Percentiles rank a stretch among this genome's conserved stretches.
phyloP scores from a whole-genome alignment of 2,329 filamentous ascomycete species.

The Ramichloridium luteum region DNA sequence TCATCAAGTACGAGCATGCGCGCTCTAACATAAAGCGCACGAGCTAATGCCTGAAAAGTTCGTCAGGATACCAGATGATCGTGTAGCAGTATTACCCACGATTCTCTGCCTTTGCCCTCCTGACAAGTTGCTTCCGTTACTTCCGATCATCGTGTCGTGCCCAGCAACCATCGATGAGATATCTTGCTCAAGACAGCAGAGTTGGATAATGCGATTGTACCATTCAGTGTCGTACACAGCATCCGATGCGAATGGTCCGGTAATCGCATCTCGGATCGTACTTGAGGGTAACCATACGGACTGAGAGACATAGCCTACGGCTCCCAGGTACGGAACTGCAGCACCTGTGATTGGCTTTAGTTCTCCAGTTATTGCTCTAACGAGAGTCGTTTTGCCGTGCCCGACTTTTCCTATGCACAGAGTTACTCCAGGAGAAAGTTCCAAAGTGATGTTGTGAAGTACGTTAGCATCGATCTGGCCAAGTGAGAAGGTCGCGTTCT shows the following conservation, averaged over 20 bases:
- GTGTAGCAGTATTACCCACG: not conserved
- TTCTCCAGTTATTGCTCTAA: not conserved
- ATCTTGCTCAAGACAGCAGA: not conserved
- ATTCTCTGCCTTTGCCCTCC: not conserved
- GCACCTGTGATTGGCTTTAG: not conserved
- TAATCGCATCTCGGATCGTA: not conserved
- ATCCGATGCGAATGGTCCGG: not conserved
- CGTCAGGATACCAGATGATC: not conserved
- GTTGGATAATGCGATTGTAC: not conserved
- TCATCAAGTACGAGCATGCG: not conserved
- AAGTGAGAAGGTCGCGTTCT: slow-evolving; percentile 1
- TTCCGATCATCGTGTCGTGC: not conserved
- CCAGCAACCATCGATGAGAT: not conserved
- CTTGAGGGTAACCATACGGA: not conserved
- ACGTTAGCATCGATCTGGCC: not conserved
- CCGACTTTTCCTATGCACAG: not conserved
- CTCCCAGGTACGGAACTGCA: not conserved
- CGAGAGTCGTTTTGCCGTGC: slow-evolving; percentile 1
- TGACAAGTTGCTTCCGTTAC: slow-evolving; percentile 1
- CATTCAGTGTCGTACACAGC: not conserved
- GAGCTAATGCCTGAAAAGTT: not conserved
- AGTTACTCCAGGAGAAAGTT: not conserved
- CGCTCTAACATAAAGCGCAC: not conserved
- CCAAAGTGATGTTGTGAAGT: not conserved
- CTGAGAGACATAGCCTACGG: not conserved